These are phyloP conservation scores for Ascochyta koolunga DNA, from an alignment of 2,329 filamentous ascomycete species.

Conservation along the genomic window DNA sequence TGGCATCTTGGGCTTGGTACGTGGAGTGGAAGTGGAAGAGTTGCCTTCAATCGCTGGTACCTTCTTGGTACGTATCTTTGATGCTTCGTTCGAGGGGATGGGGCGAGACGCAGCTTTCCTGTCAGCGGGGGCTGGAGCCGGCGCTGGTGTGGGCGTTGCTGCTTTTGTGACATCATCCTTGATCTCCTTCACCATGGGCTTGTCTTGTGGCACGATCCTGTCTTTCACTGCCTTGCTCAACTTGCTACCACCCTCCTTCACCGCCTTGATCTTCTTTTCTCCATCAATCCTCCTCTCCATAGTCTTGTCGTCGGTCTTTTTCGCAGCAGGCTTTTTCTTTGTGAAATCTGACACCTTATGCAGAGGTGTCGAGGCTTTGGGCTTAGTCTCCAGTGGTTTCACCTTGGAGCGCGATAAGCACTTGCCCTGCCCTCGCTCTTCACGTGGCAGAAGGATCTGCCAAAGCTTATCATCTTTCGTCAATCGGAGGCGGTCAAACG, in stretches of 20 bases:
- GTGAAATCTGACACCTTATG: constrained; percentile 50
- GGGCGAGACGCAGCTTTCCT: constrained; percentile 27
- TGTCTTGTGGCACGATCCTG: constrained; percentile 25
- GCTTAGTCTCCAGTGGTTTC: constrained; percentile 45
- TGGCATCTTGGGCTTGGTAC: constrained; percentile 39
- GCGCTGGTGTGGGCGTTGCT: constrained; percentile 16
- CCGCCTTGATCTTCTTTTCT: constrained; percentile 36
- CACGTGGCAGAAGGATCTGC: constrained; percentile 65
- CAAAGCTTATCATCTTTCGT: constrained; percentile 66
- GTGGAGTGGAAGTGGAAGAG: constrained; percentile 32
- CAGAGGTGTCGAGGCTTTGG: constrained; percentile 43
- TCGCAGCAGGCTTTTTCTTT: constrained; percentile 50
- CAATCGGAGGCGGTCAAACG: constrained; percentile 67
- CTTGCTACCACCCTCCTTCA: constrained; percentile 25
- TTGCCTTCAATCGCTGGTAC: constrained; percentile 26
- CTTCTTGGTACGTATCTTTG: constrained; percentile 41
- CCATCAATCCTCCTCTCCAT: constrained; percentile 28
- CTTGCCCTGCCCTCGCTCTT: constrained; percentile 67
- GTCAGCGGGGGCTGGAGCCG: constrained; percentile 22
- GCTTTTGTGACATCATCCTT: constrained; percentile 32
- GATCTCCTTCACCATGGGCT: constrained; percentile 30
- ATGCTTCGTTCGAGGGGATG: constrained; percentile 27
- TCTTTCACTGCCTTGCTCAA: constrained; percentile 37
- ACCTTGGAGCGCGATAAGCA: constrained; percentile 65
- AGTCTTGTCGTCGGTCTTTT: constrained; percentile 54